phyloP scores from a whole-genome alignment of 352 stramenopile species.

The Pythium oligandrum region DNA sequence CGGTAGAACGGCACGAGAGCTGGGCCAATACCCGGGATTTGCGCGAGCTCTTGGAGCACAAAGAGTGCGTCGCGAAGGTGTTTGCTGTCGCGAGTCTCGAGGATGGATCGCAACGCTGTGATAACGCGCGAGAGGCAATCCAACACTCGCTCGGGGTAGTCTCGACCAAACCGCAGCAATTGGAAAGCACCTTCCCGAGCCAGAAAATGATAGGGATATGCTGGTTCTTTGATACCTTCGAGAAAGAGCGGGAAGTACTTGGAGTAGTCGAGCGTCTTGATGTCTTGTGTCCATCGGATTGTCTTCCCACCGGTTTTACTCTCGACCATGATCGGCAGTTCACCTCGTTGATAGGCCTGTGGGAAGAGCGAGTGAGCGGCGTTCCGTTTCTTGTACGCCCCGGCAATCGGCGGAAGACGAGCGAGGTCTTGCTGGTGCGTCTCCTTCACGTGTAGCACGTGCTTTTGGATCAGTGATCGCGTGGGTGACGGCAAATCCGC shows the following conservation, averaged over 20 bases:
- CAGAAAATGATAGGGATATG: conserved; percentile 76
- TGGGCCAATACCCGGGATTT: conserved; percentile 55
- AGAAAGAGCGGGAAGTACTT: conserved; percentile 91
- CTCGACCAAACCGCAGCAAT: conserved; percentile 63
- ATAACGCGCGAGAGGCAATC: conserved; percentile 66
- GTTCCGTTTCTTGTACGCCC: conserved; percentile 47
- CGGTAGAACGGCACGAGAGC: conserved; percentile 91
- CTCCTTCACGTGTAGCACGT: conserved; percentile 49
- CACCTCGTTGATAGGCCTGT: conserved; percentile 52
- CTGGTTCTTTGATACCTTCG: conserved; percentile 81
- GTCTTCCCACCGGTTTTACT: conserved; percentile 41
- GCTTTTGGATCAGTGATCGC: conserved; percentile 45
- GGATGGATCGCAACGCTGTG: conserved; percentile 55
- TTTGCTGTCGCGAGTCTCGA: conserved; percentile 59
- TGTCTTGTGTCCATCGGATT: conserved; percentile 49
- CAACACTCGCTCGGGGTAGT: conserved; percentile 56
- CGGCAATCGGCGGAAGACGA: conserved; percentile 43
- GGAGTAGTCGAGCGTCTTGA: conserved; percentile 71
- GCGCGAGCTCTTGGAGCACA: conserved; percentile 58
- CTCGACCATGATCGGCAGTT: conserved; percentile 70
- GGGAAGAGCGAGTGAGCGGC: conserved; percentile 44
- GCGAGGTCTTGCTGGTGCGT: conserved; percentile 19
- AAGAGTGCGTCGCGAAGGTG: conserved; percentile 49
- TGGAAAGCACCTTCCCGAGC: conserved; percentile 78
- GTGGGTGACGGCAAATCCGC: conserved; percentile 52